Conservation (phyloP, 768 basidiomycete species). For the Mycena venus region DNA sequence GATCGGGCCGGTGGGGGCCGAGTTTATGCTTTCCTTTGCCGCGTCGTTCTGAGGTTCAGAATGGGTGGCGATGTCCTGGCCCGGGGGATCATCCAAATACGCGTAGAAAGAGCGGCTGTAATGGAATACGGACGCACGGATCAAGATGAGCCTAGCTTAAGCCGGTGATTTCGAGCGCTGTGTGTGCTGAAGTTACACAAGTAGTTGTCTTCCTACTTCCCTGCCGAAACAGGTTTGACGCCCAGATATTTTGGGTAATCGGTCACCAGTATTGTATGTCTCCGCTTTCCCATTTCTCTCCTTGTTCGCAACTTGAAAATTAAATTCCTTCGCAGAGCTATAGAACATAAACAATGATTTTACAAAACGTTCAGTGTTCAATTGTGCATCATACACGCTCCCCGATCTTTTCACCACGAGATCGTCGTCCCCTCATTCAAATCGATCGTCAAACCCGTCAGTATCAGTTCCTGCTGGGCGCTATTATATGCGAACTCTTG, state of each 20-base stretch:
- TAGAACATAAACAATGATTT: slow-evolving; percentile 16
- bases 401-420: slow-evolving; percentile 45
- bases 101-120: too few species aligned
- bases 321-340: slow-evolving; percentile 21
- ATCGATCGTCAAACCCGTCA: slow-evolving; percentile 52
- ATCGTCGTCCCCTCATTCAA: slow-evolving; percentile 56
- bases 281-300: slow-evolving; percentile 10
- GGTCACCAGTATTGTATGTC: slow-evolving; percentile 2
- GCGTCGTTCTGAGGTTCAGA: too few species aligned
- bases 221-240: slow-evolving; percentile 15
- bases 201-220: slow-evolving; percentile 8
- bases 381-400: slow-evolving; percentile 15
- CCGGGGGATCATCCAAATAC: too few species aligned
- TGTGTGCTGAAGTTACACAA: slow-evolving; percentile 2
- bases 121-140: too few species aligned
- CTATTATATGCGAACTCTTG: slow-evolving; percentile 57
- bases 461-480: slow-evolving; percentile 56
- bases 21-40: too few species aligned
- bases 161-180: neutral
- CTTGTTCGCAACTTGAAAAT: slow-evolving; percentile 13
- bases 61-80: too few species aligned
- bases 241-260: slow-evolving; percentile 8
- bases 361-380: slow-evolving; percentile 14
- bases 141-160: too few species aligned
- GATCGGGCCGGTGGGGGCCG: too few species aligned